Percentiles rank a stretch among this genome's conserved stretches.
Conservation (phyloP, 805 yeast genomes). For the Debaryomyces maramus region DNA sequence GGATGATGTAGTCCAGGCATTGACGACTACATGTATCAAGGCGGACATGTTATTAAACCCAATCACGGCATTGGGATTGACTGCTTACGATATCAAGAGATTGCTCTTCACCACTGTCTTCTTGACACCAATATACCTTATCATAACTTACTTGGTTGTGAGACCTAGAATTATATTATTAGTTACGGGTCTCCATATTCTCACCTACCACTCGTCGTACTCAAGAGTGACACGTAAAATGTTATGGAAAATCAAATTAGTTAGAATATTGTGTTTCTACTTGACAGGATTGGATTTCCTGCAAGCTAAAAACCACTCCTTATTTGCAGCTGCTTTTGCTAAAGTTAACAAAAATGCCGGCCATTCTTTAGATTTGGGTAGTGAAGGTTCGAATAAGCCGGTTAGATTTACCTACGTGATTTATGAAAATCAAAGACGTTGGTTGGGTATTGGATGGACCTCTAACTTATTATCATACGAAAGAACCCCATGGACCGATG, state of each 20-base stretch:
- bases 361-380: conserved; percentile 17
- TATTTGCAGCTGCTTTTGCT: conserved; percentile 57
- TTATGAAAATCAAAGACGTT: conserved; percentile 92
- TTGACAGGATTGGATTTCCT: conserved; percentile 83
- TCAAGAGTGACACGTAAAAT: conserved; percentile 79
- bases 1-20: conserved; percentile 78
- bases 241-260: conserved; percentile 77
- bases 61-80: conserved; percentile 68
- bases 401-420: conserved; percentile 88
- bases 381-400: conserved; percentile 34
- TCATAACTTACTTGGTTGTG: conserved; percentile 64
- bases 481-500: conserved; percentile 97
- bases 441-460: conserved; percentile 99
- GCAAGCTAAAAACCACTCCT: conserved; percentile 42
- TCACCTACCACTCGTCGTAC: conserved; percentile 87
- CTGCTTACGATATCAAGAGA: conserved; percentile 76
- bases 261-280: conserved; percentile 73
- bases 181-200: conserved; percentile 54
- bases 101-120: conserved; percentile 81
- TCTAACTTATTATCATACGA: conserved; percentile 87
- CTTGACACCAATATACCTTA: conserved; percentile 79
- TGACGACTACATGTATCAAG: conserved; percentile 72
- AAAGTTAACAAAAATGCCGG: conserved; percentile 45
- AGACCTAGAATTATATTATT: conserved; percentile 70
- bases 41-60: conserved; percentile 80